Evolutionary conservation across 2,329 filamentous ascomycete genomes (phyloP).

Genomic region (Claviceps pusilla): DNA sequence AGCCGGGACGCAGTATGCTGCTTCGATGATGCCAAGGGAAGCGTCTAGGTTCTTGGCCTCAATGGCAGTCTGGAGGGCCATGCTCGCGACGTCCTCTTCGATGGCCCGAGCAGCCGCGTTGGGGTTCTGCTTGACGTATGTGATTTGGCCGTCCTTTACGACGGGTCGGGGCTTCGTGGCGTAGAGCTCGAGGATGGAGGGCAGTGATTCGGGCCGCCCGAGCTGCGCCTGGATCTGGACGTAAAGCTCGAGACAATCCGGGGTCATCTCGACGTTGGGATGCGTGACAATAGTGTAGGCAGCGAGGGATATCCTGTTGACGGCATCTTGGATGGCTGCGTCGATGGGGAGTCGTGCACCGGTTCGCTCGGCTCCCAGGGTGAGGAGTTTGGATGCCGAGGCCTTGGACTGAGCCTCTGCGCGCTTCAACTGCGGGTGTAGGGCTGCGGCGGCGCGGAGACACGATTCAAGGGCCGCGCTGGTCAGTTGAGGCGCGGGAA

Average conservation of each 20-base stretch:
- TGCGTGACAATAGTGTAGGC: constrained; percentile 60
- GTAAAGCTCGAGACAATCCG: constrained; percentile 56
- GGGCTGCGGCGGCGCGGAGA: constrained; percentile 27
- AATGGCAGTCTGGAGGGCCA: constrained; percentile 67
- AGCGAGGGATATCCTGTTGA: constrained; percentile 38
- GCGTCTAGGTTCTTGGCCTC: constrained; percentile 62
- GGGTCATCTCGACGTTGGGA: constrained; percentile 66
- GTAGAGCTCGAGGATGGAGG: constrained; percentile 67
- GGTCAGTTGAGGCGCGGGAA: constrained; percentile 29
- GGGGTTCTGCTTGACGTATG: constrained; percentile 49
- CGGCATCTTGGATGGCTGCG: constrained; percentile 26
- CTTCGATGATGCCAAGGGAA: constrained; percentile 60
- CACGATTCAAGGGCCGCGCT: constrained; percentile 29
- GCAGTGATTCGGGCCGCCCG: constrained; percentile 58
- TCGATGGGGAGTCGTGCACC: constrained; percentile 18
- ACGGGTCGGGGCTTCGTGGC: constrained; percentile 64
- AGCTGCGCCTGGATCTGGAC: constrained; percentile 62
- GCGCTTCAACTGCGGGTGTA: constrained; percentile 26
- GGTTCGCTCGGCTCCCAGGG: constrained; percentile 23
- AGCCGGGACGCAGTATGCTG: constrained; percentile 50
- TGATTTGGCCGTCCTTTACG: constrained; percentile 41
- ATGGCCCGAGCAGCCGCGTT: constrained; percentile 58
- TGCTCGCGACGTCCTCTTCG: constrained; percentile 51
- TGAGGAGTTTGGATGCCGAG: constrained; percentile 40
- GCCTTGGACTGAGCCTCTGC: constrained; percentile 25